Percentiles rank a stretch among this genome's conserved stretches.
Conservation (phyloP, 495 filamentous ascomycete species). For the Aspergillus bertholletiae region DNA sequence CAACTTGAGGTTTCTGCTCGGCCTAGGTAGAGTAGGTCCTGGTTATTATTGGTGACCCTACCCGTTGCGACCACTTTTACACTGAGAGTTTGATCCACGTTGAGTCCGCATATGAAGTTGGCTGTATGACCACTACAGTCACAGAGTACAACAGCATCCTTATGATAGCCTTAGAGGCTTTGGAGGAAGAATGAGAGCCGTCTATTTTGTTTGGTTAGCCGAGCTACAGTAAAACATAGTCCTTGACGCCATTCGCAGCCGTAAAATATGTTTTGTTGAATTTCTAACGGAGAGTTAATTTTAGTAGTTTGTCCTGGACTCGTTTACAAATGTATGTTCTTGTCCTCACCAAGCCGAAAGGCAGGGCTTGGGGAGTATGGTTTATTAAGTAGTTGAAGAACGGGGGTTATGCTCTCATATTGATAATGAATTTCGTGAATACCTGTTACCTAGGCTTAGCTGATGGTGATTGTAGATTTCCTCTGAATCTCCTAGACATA, state of each 20-base stretch:
- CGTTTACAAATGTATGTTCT: constrained; percentile 89
- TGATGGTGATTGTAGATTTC: constrained; percentile 91
- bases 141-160: constrained; percentile 95
- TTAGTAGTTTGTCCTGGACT: constrained; percentile 91
- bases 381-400: constrained; percentile 63
- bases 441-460: constrained; percentile 82
- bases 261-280: constrained; percentile 85
- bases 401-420: constrained; percentile 54
- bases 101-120: constrained; percentile 73
- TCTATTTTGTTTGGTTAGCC: constrained; percentile 96
- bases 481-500: constrained; percentile 87
- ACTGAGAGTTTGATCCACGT: constrained; percentile 36
- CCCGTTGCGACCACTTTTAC: constrained; percentile 32
- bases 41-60: constrained; percentile 27
- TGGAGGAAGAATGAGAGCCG: constrained; percentile 75
- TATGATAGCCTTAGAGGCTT: constrained; percentile 74
- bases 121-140: constrained; percentile 83
- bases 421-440: constrained; percentile 73
- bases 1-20: constrained; percentile 3
- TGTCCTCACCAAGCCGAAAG: constrained; percentile 69
- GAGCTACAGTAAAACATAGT: constrained; percentile 96
- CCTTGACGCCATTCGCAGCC: constrained; percentile 84
- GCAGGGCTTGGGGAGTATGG: constrained; percentile 66
- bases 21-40: constrained; percentile 20
- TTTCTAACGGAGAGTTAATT: constrained; percentile 96